Evolutionary conservation across 345 rosid species (phyloP).

Genomic region (Mallotus nudiflorus): DNA sequence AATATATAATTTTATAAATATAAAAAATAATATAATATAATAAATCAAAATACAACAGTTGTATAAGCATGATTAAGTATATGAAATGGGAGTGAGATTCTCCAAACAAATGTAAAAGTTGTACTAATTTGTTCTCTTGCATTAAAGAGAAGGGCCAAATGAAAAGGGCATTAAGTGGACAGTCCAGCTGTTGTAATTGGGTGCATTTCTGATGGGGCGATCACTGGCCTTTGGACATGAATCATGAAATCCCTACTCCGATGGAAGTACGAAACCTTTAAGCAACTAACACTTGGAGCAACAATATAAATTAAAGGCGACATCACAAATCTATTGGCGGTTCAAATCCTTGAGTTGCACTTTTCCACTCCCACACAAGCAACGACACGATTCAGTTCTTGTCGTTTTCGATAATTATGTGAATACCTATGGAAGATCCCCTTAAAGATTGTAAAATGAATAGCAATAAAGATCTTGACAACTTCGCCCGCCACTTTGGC

Average conservation of each 20-base stretch:
- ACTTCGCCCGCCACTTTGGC: too few relatives aligned
- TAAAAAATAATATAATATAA: neutral
- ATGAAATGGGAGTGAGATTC: constrained; percentile 10
- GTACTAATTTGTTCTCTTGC: constrained; percentile 23
- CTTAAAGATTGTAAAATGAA: neutral
- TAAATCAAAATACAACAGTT: too few relatives aligned
- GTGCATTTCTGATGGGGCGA: constrained; percentile 41
- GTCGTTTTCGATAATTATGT: constrained; percentile 23
- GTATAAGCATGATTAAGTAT: too few relatives aligned
- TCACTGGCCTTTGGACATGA: constrained; percentile 20
- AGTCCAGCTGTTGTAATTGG: constrained; percentile 30
- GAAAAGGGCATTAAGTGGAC: constrained; percentile 22
- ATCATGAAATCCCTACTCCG: neutral
- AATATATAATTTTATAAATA: too few relatives aligned
- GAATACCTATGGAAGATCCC: constrained; percentile 11
- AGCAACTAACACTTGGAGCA: too few relatives aligned
- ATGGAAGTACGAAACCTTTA: neutral
- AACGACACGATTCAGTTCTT: constrained; percentile 16
- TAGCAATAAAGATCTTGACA: neutral
- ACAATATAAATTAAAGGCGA: neutral
- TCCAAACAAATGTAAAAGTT: constrained; percentile 1
- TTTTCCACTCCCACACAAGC: constrained; percentile 23
- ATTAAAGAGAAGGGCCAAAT: constrained; percentile 9
- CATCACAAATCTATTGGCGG: neutral
- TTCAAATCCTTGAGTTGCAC: constrained; percentile 11